A percentile compares a stretch with the other conserved stretches of the same genome.
phyloP scores from a whole-genome alignment of 2,329 filamentous ascomycete species.

The Diplodia intermedia region DNA sequence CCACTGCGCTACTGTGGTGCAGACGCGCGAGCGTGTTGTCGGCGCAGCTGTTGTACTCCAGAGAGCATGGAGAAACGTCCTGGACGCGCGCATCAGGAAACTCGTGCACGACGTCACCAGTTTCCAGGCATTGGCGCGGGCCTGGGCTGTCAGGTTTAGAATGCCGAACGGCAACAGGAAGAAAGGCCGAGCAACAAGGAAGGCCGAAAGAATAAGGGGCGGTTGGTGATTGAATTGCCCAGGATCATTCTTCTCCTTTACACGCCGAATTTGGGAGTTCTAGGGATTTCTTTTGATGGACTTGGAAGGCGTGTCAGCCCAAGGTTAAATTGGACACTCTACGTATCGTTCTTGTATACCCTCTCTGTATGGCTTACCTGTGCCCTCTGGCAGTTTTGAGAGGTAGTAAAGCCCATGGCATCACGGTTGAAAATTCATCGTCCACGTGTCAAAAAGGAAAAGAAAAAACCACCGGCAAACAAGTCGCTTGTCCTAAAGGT shows the following conservation, averaged over 20 bases:
- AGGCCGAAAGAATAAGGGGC: conserved; percentile 45
- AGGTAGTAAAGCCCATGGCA: background rate
- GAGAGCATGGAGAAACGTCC: conserved; percentile 51
- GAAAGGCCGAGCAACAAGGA: conserved; percentile 42
- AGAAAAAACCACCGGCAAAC: too few species aligned
- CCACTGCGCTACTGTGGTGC: conserved; percentile 57
- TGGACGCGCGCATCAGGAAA: conserved; percentile 45
- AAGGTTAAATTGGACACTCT: background rate
- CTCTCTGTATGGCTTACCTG: background rate
- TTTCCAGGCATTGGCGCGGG: conserved; percentile 55
- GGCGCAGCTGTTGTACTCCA: conserved; percentile 54
- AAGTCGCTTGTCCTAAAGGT: too few species aligned
- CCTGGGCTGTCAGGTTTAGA: conserved; percentile 49
- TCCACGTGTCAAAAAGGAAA: background rate
- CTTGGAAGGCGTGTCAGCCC: too few species aligned
- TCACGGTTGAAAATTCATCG: background rate
- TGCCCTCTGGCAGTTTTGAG: background rate
- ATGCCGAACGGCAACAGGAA: conserved; percentile 35
- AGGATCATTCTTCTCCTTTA: too few species aligned
- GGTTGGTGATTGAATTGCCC: conserved; percentile 37
- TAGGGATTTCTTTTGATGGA: too few species aligned
- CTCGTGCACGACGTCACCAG: conserved; percentile 48
- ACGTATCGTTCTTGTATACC: background rate
- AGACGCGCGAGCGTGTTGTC: conserved; percentile 51
- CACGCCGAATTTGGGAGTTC: too few species aligned